Evolutionary conservation across 148 eudicot genomes (phyloP).

Genomic region (Spergularia bocconei): DNA sequence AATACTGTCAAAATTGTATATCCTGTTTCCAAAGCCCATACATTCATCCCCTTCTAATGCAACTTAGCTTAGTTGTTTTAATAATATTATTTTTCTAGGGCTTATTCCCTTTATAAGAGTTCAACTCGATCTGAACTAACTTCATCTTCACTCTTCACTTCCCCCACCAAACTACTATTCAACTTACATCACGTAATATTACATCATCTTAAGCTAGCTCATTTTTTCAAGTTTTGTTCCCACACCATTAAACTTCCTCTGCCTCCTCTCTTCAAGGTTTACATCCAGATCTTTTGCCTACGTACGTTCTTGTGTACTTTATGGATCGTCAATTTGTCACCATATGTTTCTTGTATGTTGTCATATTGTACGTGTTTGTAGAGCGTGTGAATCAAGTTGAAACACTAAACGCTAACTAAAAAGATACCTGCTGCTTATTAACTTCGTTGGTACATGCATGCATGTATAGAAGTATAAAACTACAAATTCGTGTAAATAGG

Average conservation of each 20-base stretch:
- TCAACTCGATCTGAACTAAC: too few species aligned
- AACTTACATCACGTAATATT: not conserved
- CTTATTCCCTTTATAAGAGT: not conserved
- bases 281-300: not conserved
- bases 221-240: not conserved
- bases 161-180: not conserved
- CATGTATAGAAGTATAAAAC: too few species aligned
- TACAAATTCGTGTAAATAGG: too few species aligned
- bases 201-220: not conserved
- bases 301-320: too few species aligned
- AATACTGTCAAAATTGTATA: conserved; percentile 52
- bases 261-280: conserved; percentile 11
- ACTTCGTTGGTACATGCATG: too few species aligned
- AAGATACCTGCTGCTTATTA: too few species aligned
- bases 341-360: not conserved
- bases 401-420: too few species aligned
- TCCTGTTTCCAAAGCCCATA: conserved; percentile 76
- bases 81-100: not conserved
- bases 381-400: too few species aligned
- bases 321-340: not conserved
- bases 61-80: not conserved
- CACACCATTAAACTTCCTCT: not conserved
- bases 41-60: conserved; percentile 32
- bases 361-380: not conserved
- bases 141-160: not conserved